Base-by-base conservation (phyloP, 129 eudicot genomes). In the Solidago caesia region DNA sequence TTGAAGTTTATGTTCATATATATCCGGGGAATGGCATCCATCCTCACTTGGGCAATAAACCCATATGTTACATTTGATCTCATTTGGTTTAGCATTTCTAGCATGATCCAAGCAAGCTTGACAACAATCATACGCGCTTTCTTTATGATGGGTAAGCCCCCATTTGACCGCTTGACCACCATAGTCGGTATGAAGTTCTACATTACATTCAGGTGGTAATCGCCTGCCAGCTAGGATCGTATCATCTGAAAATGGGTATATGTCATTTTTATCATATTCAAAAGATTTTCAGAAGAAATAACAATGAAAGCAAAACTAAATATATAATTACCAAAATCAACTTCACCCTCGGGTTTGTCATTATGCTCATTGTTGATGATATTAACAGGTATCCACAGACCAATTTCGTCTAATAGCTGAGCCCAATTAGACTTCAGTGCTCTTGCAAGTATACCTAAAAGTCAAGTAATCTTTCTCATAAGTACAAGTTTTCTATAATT, bases 41-140 rank as follows among this genome's bases (percentile, higher is more conserved):
- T 75, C 69, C 82, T 83, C 91, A 5, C 77, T 74, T 8, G 97
- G 92, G 81, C 97, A 91, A 80, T 89, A 91, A 52, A 91, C 97
- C 97, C 97, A 91, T 53, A 85, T 78, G 52, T 89, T 91, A 86
- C 97, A 91, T 85, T 84, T 87, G 72, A 63, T 75, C 56, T 89
- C 86, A 44, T 80, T 86, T n/a, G 88, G 91, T 76, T 77, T 87
- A 27, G 97, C 91, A 55, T 78, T 77, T 75, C 58, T 87, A 7
- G 97, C 97, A 29, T 91, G 97, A 77, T 89, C 87, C 52, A 91
- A 75, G 73, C 97, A 91, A 57, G 97, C 91, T 86, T 85, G 87
- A 60, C 97, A 91, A 81, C 97, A 91, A 2, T 91, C 97, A 44
- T 87, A 89, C n/a, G 97, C 96, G 52, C 96, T 85, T 67, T 91